Evolutionary conservation across 495 filamentous ascomycete species (phyloP), one percentile per base, ranked within the genome.

Genomic region (Talaromyces proteolyticus): DNA sequence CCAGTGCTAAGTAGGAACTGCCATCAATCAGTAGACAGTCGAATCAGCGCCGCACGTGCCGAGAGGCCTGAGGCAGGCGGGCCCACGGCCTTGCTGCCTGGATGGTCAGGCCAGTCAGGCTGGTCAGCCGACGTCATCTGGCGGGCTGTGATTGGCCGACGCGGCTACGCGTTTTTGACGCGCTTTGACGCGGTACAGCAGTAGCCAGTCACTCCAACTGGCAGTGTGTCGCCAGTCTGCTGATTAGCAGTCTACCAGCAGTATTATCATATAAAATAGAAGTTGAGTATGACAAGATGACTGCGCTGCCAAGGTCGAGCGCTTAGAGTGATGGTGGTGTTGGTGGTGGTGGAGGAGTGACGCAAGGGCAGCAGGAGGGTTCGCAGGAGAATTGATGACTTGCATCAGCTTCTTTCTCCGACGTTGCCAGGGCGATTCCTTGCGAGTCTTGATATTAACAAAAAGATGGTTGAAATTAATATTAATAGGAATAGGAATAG

Each of bases 371-470:
- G 18, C 18, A 41, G 16, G 38, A 17, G 6, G 18, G 18, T 41
- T 6, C 11, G 11, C 18, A 41, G 38, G 38, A 41, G 38, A 41
- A 41, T 41, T 41, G n/a, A 41, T 41, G 14, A 20, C 18, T 20
- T 49, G 47, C 47, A 41, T 36, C 12, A 14, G 16, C 24, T 47
- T 20, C 44, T n/a, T 47, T 47, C 44, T n/a, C n/a, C n/a, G n/a
- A n/a, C n/a, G n/a, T n/a, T n/a, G n/a, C n/a, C n/a, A n/a, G n/a
- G n/a, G n/a, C n/a, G n/a, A n/a, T n/a, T n/a, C n/a, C n/a, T n/a
- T n/a, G n/a, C n/a, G n/a, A n/a, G n/a, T n/a, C n/a, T n/a, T n/a
- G n/a, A n/a, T n/a, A n/a, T n/a, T n/a, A n/a, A n/a, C n/a, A n/a
- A n/a, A n/a, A n/a, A n/a, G n/a, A n/a, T n/a, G n/a, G n/a, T n/a